phyloP scores from a whole-genome alignment of 805 yeast genomes.

The Wickerhamiella dianesei region DNA sequence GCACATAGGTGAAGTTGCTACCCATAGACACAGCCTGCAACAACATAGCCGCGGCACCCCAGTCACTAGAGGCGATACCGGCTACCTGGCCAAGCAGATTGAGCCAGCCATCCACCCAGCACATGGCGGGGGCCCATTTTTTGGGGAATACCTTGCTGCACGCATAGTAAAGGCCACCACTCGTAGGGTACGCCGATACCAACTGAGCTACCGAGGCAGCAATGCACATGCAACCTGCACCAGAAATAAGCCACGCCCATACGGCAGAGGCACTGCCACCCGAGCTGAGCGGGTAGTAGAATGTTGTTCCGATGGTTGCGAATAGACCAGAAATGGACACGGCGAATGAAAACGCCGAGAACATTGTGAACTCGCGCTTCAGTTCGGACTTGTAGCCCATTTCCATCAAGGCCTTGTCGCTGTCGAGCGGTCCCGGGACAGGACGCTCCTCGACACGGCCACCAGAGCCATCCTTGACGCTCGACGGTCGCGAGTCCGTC shows the following conservation, averaged over 20 bases:
- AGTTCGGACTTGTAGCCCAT: conserved; percentile 54
- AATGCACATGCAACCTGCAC: conserved; percentile 39
- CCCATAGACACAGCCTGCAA: conserved; percentile 27
- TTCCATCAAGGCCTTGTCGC: conserved; percentile 19
- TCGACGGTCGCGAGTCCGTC: neutral
- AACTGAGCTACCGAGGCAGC: conserved; percentile 52
- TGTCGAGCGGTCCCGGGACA: neutral
- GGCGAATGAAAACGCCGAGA: conserved; percentile 52
- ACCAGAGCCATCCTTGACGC: neutral
- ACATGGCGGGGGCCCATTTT: conserved; percentile 37
- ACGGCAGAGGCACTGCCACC: conserved; percentile 53
- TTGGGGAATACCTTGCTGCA: conserved; percentile 18
- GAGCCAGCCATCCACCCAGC: conserved; percentile 43
- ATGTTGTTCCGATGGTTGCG: conserved; percentile 48
- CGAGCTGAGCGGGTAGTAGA: conserved; percentile 33
- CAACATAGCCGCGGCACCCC: conserved; percentile 25
- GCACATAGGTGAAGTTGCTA: conserved; percentile 21
- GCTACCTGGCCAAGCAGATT: conserved; percentile 29
- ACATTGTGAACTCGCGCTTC: conserved; percentile 41
- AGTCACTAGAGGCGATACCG: conserved; percentile 26
- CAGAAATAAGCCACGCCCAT: conserved; percentile 51
- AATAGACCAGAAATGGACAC: conserved; percentile 51
- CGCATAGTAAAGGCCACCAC: conserved; percentile 64
- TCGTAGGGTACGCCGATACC: conserved; percentile 59
- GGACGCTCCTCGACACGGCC: neutral